These are phyloP conservation scores for Diatrype stigma DNA, from an alignment of 2,329 filamentous ascomycete genomes.

Conservation along the genomic window DNA sequence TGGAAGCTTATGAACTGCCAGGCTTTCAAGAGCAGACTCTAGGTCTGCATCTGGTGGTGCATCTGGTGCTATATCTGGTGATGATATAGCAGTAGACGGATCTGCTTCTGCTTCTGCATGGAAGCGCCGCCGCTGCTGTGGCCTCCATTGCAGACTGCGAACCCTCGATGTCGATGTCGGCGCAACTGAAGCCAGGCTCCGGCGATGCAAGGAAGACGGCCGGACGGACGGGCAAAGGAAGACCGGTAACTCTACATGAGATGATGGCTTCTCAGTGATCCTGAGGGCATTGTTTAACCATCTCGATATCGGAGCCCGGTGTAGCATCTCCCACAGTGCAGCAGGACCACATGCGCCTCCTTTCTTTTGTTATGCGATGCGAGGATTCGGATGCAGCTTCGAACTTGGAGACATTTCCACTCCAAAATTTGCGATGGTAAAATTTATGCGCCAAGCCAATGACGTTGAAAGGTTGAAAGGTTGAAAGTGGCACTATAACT, in stretches of 20 bases:
- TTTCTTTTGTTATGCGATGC: no score
- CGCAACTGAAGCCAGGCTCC: constrained; percentile 17
- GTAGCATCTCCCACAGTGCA: constrained; percentile 30
- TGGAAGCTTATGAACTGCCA: constrained; percentile 39
- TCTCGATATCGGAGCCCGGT: constrained; percentile 38
- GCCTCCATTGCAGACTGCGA: constrained; percentile 17
- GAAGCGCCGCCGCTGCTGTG: constrained; percentile 21
- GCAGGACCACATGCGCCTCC: constrained; percentile 1
- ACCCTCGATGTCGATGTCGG: constrained; percentile 5
- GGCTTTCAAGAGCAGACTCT: background rate
- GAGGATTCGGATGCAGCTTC: no score
- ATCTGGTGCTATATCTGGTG: background rate
- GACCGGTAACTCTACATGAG: constrained; percentile 36
- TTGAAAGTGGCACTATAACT: background rate
- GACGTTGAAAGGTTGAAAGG: no score
- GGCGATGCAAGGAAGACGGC: constrained; percentile 27
- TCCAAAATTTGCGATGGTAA: no score
- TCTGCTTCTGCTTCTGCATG: constrained; percentile 24
- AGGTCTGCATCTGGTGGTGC: background rate
- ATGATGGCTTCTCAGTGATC: constrained; percentile 34
- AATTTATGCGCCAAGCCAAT: no score
- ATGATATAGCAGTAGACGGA: background rate
- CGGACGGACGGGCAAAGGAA: constrained; percentile 45
- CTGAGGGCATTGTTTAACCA: constrained; percentile 40
- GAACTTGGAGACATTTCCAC: no score